Evolutionary conservation across 2,329 filamentous ascomycete genomes (phyloP), one percentile per base, ranked within the genome.

Genomic region (Chrysoporthe puriensis): DNA sequence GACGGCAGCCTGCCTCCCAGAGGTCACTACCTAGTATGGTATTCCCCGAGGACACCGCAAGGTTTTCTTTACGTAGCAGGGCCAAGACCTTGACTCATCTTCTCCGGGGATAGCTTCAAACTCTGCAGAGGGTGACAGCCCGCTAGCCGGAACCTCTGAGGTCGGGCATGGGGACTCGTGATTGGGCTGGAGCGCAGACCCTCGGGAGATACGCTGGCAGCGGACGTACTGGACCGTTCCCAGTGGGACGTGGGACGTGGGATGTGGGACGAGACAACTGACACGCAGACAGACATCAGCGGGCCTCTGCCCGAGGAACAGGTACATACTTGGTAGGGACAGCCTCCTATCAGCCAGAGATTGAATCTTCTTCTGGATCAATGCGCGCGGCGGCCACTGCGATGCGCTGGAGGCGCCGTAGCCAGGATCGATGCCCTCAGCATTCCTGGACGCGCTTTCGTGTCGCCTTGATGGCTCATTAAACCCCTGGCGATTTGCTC

Each of bases 51-150:
- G 36, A 40, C 36, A 9, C 36, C 9, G 5, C 36, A 40, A 40
- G 34, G 40, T 18, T 57, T 57, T 16, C 32, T 36, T 26, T 26
- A 26, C 26, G 26, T 26, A 26, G 26, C 26, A 16, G 34, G 54
- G 34, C 54, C 18, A 21, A 40, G n/a, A 60, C 36, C 40, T 60
- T 60, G 44, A 40, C 60, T 40, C 44, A 67, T 61, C 57, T 21
- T 52, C 48, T 32, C 43, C 46, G 26, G 32, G 66, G 36, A 63
- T 44, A 67, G 56, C 66, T 40, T 61, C 62, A 67, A 67, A 64
- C 61, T 42, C 44, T 59, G 40, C 42, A 42, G 44, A 44, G 61
- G 64, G 46, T 54, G 62, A 61, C 58, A 61, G 57, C 36, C 54
- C 46, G 18, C 54, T 57, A 57, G 46, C 63, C 57, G 57, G 57